A percentile compares a stretch with the other conserved stretches of the same genome.
Evolutionary conservation across 148 eudicot species (phyloP).

Genomic region (Linanthus parryae): DNA sequence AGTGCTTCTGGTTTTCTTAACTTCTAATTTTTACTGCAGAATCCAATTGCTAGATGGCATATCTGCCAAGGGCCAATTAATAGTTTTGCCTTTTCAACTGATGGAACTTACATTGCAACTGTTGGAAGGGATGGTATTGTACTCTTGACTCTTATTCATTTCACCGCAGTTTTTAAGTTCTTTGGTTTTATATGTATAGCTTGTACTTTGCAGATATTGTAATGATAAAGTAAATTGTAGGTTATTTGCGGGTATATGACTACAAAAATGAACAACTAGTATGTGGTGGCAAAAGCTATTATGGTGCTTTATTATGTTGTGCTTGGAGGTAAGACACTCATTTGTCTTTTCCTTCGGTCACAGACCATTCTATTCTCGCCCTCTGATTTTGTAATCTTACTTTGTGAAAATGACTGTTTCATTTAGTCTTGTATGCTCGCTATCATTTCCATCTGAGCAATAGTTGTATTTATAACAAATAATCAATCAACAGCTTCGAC

Average conservation of each 20-base stretch:
- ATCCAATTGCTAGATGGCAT: conserved; percentile 87
- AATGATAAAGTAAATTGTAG: conserved; percentile 29
- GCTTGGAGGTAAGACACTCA: conserved; percentile 60
- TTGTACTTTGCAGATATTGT: not conserved
- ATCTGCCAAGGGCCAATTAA: conserved; percentile 79
- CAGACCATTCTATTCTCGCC: too few relatives aligned
- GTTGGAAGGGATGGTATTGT: conserved; percentile 41
- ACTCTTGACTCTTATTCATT: not conserved
- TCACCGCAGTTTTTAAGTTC: not conserved
- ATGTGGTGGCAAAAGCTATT: conserved; percentile 69
- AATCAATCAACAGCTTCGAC: conserved; percentile 52
- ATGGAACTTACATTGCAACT: conserved; percentile 53
- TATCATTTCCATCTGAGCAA: not conserved
- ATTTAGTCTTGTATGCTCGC: not conserved
- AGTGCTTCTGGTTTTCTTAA: not conserved
- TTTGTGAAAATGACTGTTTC: too few relatives aligned
- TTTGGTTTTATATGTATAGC: not conserved
- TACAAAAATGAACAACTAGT: conserved; percentile 54
- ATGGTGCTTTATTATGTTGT: conserved; percentile 66
- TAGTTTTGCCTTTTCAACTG: conserved; percentile 60
- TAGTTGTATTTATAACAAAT: conserved; percentile 7
- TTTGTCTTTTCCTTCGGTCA: too few relatives aligned
- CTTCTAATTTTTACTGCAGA: conserved; percentile 27
- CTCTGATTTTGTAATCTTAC: too few relatives aligned
- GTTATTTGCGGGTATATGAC: conserved; percentile 62